phyloP scores from a whole-genome alignment of 495 filamentous ascomycete species.

The Stereocaulon alpinum region DNA sequence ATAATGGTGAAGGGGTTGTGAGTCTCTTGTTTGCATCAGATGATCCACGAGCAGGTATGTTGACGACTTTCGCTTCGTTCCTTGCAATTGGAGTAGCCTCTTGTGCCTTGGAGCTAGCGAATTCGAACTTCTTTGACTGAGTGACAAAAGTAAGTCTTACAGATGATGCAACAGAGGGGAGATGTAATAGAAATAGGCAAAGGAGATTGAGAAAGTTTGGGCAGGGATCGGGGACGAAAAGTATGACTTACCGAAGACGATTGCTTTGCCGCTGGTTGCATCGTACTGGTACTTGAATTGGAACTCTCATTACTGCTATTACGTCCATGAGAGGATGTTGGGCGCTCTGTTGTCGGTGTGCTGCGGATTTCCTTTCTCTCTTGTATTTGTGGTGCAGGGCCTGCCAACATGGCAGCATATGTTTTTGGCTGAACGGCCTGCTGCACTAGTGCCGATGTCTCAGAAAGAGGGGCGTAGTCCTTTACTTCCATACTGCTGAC shows the following conservation, averaged over 20 bases:
- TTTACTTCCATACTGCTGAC: constrained; percentile 67
- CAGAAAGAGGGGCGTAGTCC: constrained; percentile 33
- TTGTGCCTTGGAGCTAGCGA: constrained; percentile 13
- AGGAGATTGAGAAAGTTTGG: constrained; percentile 3
- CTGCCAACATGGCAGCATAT: constrained; percentile 21
- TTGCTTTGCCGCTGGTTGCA: constrained; percentile 27
- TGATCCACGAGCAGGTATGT: constrained; percentile 55
- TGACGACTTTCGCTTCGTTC: constrained; percentile 48
- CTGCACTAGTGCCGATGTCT: constrained; percentile 13
- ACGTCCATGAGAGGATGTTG: constrained; percentile 47
- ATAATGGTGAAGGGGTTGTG: constrained; percentile 75
- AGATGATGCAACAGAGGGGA: constrained; percentile 15
- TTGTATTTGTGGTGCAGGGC: constrained; percentile 17
- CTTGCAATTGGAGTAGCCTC: constrained; percentile 26
- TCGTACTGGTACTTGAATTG: constrained; percentile 32
- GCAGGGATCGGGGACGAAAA: neutral
- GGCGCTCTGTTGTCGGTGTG: constrained; percentile 25
- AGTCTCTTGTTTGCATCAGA: constrained; percentile 65
- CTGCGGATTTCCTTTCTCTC: constrained; percentile 16
- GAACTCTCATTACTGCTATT: constrained; percentile 49
- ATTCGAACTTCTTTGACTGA: constrained; percentile 22
- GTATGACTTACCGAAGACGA: constrained; percentile 48
- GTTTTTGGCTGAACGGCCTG: constrained; percentile 18
- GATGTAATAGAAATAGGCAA: constrained; percentile 18
- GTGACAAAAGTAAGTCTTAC: constrained; percentile 17